Evolutionary conservation across 2,329 filamentous ascomycete species (phyloP).

Genomic region (Neonectria coccinea): DNA sequence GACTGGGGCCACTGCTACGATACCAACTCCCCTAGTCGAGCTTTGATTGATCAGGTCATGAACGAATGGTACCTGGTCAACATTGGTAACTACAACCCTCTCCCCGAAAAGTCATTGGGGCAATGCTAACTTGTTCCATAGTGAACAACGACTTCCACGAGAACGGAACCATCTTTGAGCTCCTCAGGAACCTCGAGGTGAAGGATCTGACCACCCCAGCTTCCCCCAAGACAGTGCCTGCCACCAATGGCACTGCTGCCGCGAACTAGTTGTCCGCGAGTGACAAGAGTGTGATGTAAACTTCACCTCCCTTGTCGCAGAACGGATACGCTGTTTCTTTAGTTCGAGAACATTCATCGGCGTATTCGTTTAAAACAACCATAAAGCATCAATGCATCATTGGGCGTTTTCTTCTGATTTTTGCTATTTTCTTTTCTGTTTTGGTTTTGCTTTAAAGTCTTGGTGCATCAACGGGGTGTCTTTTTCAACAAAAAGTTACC

Average conservation of each 20-base stretch:
- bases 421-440: slow-evolving; percentile 30
- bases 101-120: slow-evolving; percentile 20
- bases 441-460: slow-evolving; percentile 21
- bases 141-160: slow-evolving; percentile 99
- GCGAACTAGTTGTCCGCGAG: slow-evolving; percentile 32
- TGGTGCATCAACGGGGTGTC: slow-evolving; percentile 48
- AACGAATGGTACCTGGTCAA: slow-evolving; percentile 94
- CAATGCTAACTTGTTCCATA: slow-evolving; percentile 49
- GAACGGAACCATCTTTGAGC: slow-evolving; percentile 81
- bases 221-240: slow-evolving; percentile 42
- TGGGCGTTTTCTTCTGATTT: slow-evolving; percentile 28
- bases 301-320: background rate
- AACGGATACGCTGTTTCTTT: slow-evolving; percentile 15
- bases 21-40: slow-evolving; percentile 78
- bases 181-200: slow-evolving; percentile 84
- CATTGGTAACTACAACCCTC: slow-evolving; percentile 73
- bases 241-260: slow-evolving; percentile 30
- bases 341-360: slow-evolving; percentile 16
- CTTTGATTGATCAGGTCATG: slow-evolving; percentile 85
- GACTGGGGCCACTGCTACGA: slow-evolving; percentile 97
- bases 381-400: slow-evolving; percentile 28
- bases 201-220: slow-evolving; percentile 66
- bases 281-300: background rate
- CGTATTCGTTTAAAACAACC: slow-evolving; percentile 25
- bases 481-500: slow-evolving; percentile 59